Conservation (phyloP, 2,329 filamentous ascomycete species). For the Mycocentrospora acerina region DNA sequence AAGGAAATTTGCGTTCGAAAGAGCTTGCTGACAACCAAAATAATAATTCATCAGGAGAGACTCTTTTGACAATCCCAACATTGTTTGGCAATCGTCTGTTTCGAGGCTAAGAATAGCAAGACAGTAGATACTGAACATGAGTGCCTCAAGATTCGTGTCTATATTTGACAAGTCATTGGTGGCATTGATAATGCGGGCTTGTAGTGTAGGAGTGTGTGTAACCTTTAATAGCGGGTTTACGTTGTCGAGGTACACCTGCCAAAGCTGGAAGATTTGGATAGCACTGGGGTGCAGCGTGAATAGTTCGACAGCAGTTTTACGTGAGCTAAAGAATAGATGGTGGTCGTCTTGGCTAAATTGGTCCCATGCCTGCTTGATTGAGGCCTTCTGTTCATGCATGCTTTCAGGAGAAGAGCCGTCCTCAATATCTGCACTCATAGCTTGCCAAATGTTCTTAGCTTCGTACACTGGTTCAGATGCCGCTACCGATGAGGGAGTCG, state of each 20-base stretch:
- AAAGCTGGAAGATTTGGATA: conserved; percentile 67
- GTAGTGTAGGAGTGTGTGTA: conserved; percentile 31
- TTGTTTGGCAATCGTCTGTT: conserved; percentile 54
- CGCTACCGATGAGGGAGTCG: too few relatives aligned
- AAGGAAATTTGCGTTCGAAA: conserved; percentile 58
- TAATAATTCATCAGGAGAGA: conserved; percentile 59
- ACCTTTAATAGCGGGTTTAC: conserved; percentile 35
- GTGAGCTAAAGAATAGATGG: conserved; percentile 56
- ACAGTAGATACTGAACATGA: conserved; percentile 41
- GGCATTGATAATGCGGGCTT: conserved; percentile 65
- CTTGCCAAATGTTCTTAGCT: conserved; percentile 19
- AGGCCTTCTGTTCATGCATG: conserved; percentile 6
- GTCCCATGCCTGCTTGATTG: conserved; percentile 51
- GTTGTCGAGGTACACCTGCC: conserved; percentile 68
- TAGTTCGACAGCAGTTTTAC: conserved; percentile 59
- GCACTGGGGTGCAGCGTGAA: conserved; percentile 64
- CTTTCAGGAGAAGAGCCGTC: conserved; percentile 10
- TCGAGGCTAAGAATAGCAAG: conserved; percentile 52
- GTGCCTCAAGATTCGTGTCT: conserved; percentile 60
- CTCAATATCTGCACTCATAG: conserved; percentile 12
- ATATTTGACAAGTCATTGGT: conserved; percentile 52
- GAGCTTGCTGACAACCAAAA: conserved; percentile 62
- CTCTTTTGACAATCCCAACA: conserved; percentile 56
- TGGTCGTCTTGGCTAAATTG: conserved; percentile 45
- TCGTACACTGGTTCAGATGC: background rate